Evolutionary conservation across 1,284 basidiomycete species (phyloP), one percentile per base, ranked within the genome.

Genomic region (Erythrobasidium hasegawianum): DNA sequence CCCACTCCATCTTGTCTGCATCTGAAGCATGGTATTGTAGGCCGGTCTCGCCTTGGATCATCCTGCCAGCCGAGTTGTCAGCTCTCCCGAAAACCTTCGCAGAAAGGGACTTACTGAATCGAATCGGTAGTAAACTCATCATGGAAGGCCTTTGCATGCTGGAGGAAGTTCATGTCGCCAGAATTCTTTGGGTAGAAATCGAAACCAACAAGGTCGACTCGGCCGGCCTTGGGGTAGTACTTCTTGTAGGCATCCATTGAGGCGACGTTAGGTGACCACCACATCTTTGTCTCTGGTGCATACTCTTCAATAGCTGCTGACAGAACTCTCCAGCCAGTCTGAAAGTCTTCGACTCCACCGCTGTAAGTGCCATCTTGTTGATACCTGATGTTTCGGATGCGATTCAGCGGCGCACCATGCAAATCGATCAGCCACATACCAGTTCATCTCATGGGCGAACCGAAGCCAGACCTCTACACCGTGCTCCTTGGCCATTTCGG

Each of bases 381-480:
- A 45, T 65, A 68, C 64, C 64, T 52, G 61, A 49, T 57, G n/a
- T n/a, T 22, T 22, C 18, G 5, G 38, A 26, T n/a, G n/a, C n/a
- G n/a, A n/a, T n/a, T n/a, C n/a, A n/a, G n/a, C n/a, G n/a, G n/a
- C n/a, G n/a, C n/a, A n/a, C n/a, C n/a, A n/a, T n/a, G n/a, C n/a
- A n/a, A n/a, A n/a, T n/a, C n/a, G n/a, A n/a, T n/a, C n/a, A n/a
- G n/a, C 26, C 5, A 13, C 5, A 4, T 24, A 47, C 50, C 50
- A 61, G 53, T 65, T 55, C 55, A 55, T 65, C 55, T 68, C 67
- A 50, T 68, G 67, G 10, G 72, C 77, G 56, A 78, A 78, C 10
- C 77, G 71, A 24, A 78, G 69, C 64, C 77, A 74, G 49, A 78
- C 77, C 50, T 77, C 75, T 39, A 77, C 69, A 39, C 76, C 76